Conservation (phyloP, 768 basidiomycete species). For the Phaeotremella fagi region DNA sequence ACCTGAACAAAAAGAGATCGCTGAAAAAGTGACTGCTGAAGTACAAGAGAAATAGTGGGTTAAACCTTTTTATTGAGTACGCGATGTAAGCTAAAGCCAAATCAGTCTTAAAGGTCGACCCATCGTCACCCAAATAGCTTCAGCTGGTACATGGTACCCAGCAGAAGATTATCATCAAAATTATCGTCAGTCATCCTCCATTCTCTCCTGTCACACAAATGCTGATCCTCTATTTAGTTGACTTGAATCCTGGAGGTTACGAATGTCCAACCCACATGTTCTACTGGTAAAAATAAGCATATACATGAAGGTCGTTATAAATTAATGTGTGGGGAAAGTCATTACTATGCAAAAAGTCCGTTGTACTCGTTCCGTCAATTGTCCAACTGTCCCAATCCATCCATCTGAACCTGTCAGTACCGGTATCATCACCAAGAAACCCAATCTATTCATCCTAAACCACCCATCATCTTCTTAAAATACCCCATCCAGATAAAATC, state of each 20-base stretch:
- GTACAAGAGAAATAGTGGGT: constrained; percentile 77
- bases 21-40: constrained; percentile 71
- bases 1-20: constrained; percentile 66
- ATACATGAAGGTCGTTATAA: not conserved
- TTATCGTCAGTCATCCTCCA: constrained; percentile 52
- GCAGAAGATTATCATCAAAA: constrained; percentile 53
- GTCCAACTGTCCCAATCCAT: not conserved
- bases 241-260: constrained; percentile 81
- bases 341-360: no score
- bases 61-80: not conserved
- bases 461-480: constrained; percentile 20
- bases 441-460: not conserved
- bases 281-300: constrained; percentile 59
- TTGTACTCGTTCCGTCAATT: no score
- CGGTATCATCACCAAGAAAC: no score
- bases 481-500: constrained; percentile 37
- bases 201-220: not conserved
- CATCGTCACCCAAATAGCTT: constrained; percentile 72
- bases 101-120: constrained; percentile 59
- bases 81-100: not conserved
- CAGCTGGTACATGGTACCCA: constrained; percentile 68
- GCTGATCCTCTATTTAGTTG: constrained; percentile 39
- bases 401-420: no score
- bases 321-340: no score
- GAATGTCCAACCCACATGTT: constrained; percentile 84